A percentile compares a stretch with the other conserved stretches of the same genome.
These are phyloP conservation scores for Gardenia jasminoides DNA, from an alignment of 257 asterid genomes.

Conservation along the genomic window DNA sequence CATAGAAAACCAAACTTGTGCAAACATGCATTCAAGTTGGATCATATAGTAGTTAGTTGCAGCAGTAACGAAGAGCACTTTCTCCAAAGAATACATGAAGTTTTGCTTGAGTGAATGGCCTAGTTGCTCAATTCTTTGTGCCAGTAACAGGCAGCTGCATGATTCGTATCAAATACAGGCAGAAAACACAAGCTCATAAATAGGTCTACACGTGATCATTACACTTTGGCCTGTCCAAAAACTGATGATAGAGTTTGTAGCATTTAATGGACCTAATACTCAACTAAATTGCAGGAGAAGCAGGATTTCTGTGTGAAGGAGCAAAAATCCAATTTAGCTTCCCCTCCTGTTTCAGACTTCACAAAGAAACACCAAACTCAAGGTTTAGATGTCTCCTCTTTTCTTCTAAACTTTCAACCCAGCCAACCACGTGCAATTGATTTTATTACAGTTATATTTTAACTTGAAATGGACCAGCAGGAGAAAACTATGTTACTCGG, in stretches of 20 bases:
- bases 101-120: constrained; percentile 7
- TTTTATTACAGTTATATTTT: neutral
- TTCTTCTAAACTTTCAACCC: neutral
- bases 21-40: neutral
- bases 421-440: neutral
- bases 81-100: neutral
- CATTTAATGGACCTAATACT: neutral
- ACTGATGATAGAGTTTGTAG: neutral
- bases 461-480: neutral
- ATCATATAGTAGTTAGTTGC: neutral
- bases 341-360: neutral
- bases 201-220: neutral
- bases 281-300: neutral
- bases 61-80: neutral
- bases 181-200: neutral
- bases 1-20: neutral
- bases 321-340: neutral
- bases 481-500: neutral
- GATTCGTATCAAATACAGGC: neutral
- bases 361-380: neutral
- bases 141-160: neutral
- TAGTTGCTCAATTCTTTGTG: neutral
- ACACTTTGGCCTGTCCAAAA: neutral
- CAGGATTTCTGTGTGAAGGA: neutral
- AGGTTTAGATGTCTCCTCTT: neutral